Percentiles rank a stretch among this genome's conserved stretches.
Evolutionary conservation across 2,329 filamentous ascomycete species (phyloP).

Genomic region (Fusarium illudens): DNA sequence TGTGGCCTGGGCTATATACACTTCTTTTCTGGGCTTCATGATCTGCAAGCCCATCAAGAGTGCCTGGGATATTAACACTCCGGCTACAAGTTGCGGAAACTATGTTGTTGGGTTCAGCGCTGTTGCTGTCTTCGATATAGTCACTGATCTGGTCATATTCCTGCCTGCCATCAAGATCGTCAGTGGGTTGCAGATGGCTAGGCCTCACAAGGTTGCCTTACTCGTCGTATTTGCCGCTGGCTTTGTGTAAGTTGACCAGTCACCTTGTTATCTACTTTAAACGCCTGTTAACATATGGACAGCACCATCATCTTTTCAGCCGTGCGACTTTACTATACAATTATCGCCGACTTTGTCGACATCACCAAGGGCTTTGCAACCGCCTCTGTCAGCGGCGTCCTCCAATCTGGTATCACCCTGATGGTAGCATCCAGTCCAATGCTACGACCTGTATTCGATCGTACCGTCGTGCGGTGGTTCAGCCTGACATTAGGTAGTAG

Average conservation of each 20-base stretch:
- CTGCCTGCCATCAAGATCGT: not conserved
- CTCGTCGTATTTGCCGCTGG: not conserved
- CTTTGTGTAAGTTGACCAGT: not conserved
- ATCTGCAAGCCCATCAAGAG: not conserved
- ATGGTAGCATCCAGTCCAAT: conserved; percentile 22
- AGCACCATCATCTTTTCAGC: conserved; percentile 21
- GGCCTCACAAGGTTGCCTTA: not conserved
- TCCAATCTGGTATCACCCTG: conserved; percentile 15
- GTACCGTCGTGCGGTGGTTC: conserved; percentile 1
- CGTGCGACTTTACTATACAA: conserved; percentile 11
- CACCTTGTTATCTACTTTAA: too few relatives aligned
- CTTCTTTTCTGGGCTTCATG: not conserved
- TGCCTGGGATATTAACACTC: not conserved
- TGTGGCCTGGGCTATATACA: not conserved
- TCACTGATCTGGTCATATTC: not conserved
- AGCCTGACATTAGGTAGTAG: not conserved
- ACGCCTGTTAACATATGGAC: too few relatives aligned
- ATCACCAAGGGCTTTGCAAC: conserved; percentile 11
- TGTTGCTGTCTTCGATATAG: not conserved
- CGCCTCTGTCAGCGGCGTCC: conserved; percentile 7
- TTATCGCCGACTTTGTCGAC: conserved; percentile 10
- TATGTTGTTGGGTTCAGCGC: not conserved
- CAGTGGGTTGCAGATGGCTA: not conserved
- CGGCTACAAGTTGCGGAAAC: not conserved
- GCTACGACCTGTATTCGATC: conserved; percentile 15